A percentile compares a stretch with the other conserved stretches of the same genome.
phyloP scores from a whole-genome alignment of 129 eudicot species.

The Flaveria ramosissima region DNA sequence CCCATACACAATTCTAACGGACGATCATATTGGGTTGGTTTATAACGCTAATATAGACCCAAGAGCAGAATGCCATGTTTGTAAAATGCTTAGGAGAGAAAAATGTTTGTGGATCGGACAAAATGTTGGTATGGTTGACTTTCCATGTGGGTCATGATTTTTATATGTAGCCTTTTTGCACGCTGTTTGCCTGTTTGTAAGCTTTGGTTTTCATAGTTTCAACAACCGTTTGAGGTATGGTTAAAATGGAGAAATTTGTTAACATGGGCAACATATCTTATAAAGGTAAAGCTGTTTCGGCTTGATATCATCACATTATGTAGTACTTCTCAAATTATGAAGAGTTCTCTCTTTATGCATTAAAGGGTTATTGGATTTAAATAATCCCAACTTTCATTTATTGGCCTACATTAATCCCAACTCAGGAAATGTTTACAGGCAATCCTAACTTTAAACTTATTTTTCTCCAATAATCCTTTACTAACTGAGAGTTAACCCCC shows the following conservation, averaged over 20 bases:
- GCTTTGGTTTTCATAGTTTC: neutral
- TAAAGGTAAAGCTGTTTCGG: neutral
- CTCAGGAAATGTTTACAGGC: too few species aligned
- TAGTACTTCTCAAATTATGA: neutral
- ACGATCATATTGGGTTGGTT: conserved; percentile 97
- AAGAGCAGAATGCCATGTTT: conserved; percentile 22
- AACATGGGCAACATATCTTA: conserved; percentile 7
- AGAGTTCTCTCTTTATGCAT: too few species aligned
- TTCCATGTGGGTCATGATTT: conserved; percentile 14
- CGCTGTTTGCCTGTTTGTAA: neutral
- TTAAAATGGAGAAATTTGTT: conserved; percentile 19
- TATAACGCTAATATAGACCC: conserved; percentile 30
- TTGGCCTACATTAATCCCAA: too few species aligned
- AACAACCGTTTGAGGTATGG: neutral
- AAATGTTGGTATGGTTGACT: conserved; percentile 23
- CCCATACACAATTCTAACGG: conserved; percentile 90
- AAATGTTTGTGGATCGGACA: conserved; percentile 2
- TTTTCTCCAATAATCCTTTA: too few species aligned
- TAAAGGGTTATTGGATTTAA: too few species aligned
- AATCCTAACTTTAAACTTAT: too few species aligned
- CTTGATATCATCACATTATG: neutral
- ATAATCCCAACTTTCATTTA: too few species aligned
- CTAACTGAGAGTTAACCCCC: too few species aligned
- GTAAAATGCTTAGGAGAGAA: conserved; percentile 23
- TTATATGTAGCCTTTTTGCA: conserved; percentile 8